phyloP scores from a whole-genome alignment of 2,329 filamentous ascomycete genomes.

The Ceratocystis cacaofunesta region DNA sequence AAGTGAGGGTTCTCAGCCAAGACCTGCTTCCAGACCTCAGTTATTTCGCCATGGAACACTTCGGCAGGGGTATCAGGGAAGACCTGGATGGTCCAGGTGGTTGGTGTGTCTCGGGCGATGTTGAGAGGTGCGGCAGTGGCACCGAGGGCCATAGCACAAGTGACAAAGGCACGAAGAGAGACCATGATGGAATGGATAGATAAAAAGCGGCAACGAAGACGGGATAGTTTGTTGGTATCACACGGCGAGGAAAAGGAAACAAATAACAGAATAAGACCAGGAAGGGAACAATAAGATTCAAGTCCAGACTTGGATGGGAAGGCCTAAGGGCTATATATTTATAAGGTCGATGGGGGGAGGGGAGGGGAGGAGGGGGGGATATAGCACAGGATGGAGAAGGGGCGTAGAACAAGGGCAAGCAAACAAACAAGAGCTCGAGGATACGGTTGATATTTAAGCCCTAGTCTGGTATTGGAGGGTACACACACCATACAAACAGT shows the following conservation, averaged over 20 bases:
- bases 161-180: conserved; percentile 5
- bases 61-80: background rate
- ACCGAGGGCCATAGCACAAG: conserved; percentile 14
- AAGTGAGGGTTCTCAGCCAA: conserved; percentile 10
- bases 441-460: conserved; percentile 1
- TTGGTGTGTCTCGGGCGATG: background rate
- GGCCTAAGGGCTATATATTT: background rate
- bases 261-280: background rate
- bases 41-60: conserved; percentile 8
- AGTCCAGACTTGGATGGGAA: background rate
- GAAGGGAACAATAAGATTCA: background rate
- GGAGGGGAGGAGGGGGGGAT: background rate
- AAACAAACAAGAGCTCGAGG: background rate
- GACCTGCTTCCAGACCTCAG: conserved; percentile 7
- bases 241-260: background rate
- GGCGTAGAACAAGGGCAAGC: background rate
- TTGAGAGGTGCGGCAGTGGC: conserved; percentile 9
- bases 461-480: no score
- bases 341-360: background rate
- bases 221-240: background rate
- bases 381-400: background rate
- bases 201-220: background rate
- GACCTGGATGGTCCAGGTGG: conserved; percentile 13
- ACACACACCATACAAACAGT: no score
- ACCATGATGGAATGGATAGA: conserved; percentile 18